These are phyloP conservation scores for Diversispora epigaea DNA, from an alignment of 192 early-diverging fungal genomes.

Conservation along the genomic window DNA sequence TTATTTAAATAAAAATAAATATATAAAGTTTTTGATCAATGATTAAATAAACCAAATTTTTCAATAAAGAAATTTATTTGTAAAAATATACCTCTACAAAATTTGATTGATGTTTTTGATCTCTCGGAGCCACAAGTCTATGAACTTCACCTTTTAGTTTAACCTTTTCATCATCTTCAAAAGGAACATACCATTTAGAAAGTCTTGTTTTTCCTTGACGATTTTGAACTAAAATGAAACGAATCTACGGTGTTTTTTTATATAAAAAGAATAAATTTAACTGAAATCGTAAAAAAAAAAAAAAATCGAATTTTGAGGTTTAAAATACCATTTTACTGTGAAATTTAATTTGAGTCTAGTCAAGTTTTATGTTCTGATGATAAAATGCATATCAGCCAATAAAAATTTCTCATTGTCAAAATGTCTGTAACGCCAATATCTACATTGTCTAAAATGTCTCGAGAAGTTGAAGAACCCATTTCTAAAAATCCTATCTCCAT, in stretches of 20 bases:
- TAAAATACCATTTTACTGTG: too few species aligned
- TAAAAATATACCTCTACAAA: constrained; percentile 82
- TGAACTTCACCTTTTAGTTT: constrained; percentile 96
- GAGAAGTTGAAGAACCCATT: too few species aligned
- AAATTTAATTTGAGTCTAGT: too few species aligned
- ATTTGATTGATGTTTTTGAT: constrained; percentile 96
- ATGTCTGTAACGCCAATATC: too few species aligned
- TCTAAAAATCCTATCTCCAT: too few species aligned
- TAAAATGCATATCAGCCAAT: too few species aligned
- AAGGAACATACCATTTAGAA: constrained; percentile 95
- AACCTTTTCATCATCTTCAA: constrained; percentile 90
- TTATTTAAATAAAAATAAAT: neutral
- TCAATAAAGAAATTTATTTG: neutral
- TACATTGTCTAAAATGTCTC: too few species aligned
- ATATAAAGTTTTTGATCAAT: constrained; percentile 17
- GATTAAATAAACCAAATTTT: constrained; percentile 55
- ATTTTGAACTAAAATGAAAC: constrained; percentile 98
- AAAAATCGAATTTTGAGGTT: too few species aligned
- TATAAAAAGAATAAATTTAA: too few species aligned
- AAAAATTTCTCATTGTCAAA: too few species aligned
- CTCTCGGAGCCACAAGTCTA: constrained; percentile 90
- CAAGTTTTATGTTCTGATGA: too few species aligned
- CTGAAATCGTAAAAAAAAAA: too few species aligned
- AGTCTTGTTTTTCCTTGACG: constrained; percentile 97
- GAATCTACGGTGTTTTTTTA: constrained; percentile 52